Percentiles rank a stretch among this genome's conserved stretches.
Evolutionary conservation across 2,329 filamentous ascomycete species (phyloP).

Genomic region (Scleromitrula shiraiana): DNA sequence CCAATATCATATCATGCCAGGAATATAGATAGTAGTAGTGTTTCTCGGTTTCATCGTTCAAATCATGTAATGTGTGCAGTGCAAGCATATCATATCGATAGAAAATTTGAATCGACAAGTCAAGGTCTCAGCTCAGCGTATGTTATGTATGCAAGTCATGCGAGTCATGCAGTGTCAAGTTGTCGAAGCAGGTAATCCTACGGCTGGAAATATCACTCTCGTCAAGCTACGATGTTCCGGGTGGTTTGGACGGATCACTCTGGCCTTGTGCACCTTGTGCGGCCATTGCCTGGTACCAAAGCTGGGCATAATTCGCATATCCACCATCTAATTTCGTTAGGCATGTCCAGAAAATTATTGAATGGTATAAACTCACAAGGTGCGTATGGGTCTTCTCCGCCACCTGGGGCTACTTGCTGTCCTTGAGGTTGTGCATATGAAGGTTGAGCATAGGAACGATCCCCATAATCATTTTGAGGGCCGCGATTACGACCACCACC

Average conservation of each 20-base stretch:
- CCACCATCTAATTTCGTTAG: slow-evolving; percentile 53
- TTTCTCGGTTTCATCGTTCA: slow-evolving; percentile 14
- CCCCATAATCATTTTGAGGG: slow-evolving; percentile 46
- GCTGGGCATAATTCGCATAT: slow-evolving; percentile 69
- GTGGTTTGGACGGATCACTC: slow-evolving; percentile 33
- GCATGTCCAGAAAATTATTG: slow-evolving; percentile 16
- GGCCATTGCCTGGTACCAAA: slow-evolving; percentile 70
- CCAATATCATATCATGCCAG: no score
- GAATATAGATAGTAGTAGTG: slow-evolving; percentile 3
- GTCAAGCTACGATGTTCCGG: slow-evolving; percentile 32
- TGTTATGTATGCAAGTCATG: slow-evolving; percentile 28
- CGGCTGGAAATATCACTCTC: slow-evolving; percentile 15
- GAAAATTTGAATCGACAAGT: slow-evolving; percentile 25
- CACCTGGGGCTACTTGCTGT: slow-evolving; percentile 39
- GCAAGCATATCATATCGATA: slow-evolving; percentile 28
- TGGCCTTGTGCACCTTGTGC: slow-evolving; percentile 36
- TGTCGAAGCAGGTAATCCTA: slow-evolving; percentile 24
- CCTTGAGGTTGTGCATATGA: slow-evolving; percentile 32
- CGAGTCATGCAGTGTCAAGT: slow-evolving; percentile 23
- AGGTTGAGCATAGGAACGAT: slow-evolving; percentile 44
- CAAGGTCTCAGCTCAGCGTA: slow-evolving; percentile 31
- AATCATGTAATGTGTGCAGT: slow-evolving; percentile 29
- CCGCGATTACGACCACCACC: slow-evolving; percentile 36
- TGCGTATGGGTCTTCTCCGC: slow-evolving; percentile 62
- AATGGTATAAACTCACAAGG: slow-evolving; percentile 46